Conservation (phyloP, 106 monocot genomes). For the Phalaenopsis aphrodite region DNA sequence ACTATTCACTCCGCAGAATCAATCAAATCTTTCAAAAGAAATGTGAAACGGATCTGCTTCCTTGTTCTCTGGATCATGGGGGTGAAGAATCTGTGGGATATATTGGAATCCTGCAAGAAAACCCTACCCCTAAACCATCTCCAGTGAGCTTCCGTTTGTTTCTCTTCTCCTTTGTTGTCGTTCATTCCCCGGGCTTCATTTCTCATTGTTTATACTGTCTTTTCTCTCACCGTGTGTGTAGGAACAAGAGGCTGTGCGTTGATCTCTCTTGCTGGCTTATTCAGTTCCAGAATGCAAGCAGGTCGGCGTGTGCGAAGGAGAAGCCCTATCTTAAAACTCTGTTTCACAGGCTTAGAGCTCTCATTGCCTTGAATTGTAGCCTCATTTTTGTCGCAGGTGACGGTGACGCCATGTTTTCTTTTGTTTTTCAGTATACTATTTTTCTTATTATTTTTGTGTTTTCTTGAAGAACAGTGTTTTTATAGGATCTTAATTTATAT, state of each 20-base stretch:
- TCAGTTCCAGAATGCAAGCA: conserved; percentile 50
- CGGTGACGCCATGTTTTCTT: neutral
- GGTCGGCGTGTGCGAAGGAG: conserved; percentile 34
- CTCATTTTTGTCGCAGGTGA: conserved; percentile 76
- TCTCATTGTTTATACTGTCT: neutral
- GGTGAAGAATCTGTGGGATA: conserved; percentile 92
- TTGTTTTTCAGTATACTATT: too few species aligned
- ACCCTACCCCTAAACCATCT: conserved; percentile 90
- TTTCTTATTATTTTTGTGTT: too few species aligned
- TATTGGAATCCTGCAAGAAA: conserved; percentile 92
- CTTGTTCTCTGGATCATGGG: conserved; percentile 40
- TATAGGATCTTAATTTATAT: too few species aligned
- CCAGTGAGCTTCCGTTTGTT: conserved; percentile 34
- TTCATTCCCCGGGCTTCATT: neutral
- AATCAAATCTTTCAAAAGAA: neutral
- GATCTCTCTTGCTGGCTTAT: conserved; percentile 94
- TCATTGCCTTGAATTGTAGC: conserved; percentile 83
- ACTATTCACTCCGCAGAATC: neutral
- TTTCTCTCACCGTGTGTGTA: conserved; percentile 11
- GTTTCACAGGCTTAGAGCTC: conserved; percentile 75
- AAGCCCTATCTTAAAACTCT: conserved; percentile 68
- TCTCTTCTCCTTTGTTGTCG: neutral
- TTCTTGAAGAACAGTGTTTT: too few species aligned
- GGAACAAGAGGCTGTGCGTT: conserved; percentile 90
- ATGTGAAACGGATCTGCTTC: neutral